Evolutionary conservation across 129 eudicot species (phyloP).

Genomic region (Lactuca saligna): DNA sequence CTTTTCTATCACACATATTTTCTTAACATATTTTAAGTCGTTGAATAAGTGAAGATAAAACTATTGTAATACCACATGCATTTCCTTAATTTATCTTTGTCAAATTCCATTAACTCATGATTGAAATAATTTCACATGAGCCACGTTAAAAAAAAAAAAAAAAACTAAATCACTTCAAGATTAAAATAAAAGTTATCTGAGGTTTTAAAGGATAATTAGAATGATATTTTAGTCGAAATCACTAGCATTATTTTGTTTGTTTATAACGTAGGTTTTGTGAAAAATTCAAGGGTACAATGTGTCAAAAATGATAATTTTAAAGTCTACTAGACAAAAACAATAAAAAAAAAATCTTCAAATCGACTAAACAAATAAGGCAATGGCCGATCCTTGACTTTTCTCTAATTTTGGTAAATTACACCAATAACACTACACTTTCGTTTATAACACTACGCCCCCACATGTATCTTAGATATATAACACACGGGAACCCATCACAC

Average conservation of each 20-base stretch:
- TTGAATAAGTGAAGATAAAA: not conserved
- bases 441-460: not conserved
- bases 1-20: not conserved
- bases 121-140: too few species aligned
- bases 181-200: too few species aligned
- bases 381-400: slow-evolving; percentile 9
- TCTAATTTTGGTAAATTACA: slow-evolving; percentile 3
- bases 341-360: not conserved
- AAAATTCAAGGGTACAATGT: slow-evolving; percentile 5
- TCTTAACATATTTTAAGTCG: not conserved
- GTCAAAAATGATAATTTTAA: slow-evolving; percentile 1
- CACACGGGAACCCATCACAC: not conserved
- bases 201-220: not conserved
- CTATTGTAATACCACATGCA: too few species aligned
- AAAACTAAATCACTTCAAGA: too few species aligned
- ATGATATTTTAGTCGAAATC: not conserved
- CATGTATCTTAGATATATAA: not conserved
- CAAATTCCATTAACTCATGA: too few species aligned
- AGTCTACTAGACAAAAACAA: slow-evolving; percentile 5
- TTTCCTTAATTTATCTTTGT: not conserved
- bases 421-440: not conserved
- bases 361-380: not conserved
- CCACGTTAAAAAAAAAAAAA: too few species aligned
- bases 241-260: not conserved
- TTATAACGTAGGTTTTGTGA: not conserved